Evolutionary conservation across 176 grass and related monocot species (phyloP).

Genomic region (Rhynchospora pubera): DNA sequence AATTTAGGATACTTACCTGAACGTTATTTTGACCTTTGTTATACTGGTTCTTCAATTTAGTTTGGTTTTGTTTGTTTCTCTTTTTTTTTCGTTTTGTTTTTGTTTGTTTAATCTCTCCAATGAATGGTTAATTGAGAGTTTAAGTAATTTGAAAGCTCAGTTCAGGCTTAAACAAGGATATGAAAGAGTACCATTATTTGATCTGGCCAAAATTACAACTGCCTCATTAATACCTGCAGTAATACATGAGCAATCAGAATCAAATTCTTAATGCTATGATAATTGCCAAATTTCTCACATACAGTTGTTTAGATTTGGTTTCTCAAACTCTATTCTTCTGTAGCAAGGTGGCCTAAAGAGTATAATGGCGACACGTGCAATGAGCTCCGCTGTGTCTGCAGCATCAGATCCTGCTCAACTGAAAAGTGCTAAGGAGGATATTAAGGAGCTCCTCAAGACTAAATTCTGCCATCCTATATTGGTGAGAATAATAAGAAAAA

Average conservation of each 20-base stretch:
- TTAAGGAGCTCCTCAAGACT: conserved; percentile 54
- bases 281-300: background rate
- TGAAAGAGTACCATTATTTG: background rate
- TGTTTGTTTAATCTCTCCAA: background rate
- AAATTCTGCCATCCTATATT: conserved; percentile 77
- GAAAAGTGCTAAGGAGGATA: conserved; percentile 51
- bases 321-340: background rate
- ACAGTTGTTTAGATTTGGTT: background rate
- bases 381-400: conserved; percentile 9
- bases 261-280: no score
- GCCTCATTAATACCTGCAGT: background rate
- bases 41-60: background rate
- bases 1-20: no score
- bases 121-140: background rate
- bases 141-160: background rate
- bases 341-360: background rate
- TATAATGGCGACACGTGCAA: conserved; percentile 7
- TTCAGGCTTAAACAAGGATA: background rate
- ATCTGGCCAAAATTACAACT: background rate
- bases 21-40: background rate
- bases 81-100: background rate
- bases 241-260: background rate
- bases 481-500: conserved; percentile 25
- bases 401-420: conserved; percentile 31
- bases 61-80: background rate